Percentiles rank a stretch among this genome's conserved stretches.
Conservation (phyloP, 176 grass and related monocot species). For the Eragrostis nindensis region DNA sequence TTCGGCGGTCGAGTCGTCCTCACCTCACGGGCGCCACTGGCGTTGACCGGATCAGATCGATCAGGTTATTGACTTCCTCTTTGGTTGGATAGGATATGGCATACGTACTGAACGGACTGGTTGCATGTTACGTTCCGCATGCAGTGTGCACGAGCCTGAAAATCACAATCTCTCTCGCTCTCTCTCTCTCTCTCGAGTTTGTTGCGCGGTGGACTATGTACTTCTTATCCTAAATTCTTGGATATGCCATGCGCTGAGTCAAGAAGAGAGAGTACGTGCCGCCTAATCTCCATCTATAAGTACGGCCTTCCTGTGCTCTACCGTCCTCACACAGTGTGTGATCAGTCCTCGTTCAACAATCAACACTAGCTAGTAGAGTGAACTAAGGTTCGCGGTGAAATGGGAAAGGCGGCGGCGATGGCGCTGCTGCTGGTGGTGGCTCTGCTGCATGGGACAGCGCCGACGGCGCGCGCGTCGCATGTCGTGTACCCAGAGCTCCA, state of each 20-base stretch:
- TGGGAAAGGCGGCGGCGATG: not conserved
- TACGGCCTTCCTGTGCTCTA: not conserved
- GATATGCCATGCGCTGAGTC: not conserved
- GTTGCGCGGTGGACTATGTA: not conserved
- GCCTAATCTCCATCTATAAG: not conserved
- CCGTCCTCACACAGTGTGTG: not conserved
- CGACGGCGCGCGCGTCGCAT: constrained; percentile 37
- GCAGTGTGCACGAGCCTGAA: not conserved
- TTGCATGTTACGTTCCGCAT: not conserved
- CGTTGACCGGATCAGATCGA: not conserved
- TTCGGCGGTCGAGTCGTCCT: too few relatives aligned
- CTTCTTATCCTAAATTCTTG: not conserved
- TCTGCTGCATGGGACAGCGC: not conserved
- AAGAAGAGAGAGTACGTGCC: not conserved
- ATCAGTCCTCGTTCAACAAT: not conserved
- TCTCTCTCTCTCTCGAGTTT: not conserved
- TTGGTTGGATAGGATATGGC: not conserved
- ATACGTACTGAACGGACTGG: not conserved
- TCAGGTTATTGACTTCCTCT: not conserved
- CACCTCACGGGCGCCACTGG: not conserved
- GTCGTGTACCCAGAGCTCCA: constrained; percentile 36
- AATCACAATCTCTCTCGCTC: not conserved
- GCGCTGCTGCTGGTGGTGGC: not conserved
- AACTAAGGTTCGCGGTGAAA: not conserved
- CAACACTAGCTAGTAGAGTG: not conserved